phyloP scores from a whole-genome alignment of 2,329 filamentous ascomycete species.

The Amauroascus verrucosus region DNA sequence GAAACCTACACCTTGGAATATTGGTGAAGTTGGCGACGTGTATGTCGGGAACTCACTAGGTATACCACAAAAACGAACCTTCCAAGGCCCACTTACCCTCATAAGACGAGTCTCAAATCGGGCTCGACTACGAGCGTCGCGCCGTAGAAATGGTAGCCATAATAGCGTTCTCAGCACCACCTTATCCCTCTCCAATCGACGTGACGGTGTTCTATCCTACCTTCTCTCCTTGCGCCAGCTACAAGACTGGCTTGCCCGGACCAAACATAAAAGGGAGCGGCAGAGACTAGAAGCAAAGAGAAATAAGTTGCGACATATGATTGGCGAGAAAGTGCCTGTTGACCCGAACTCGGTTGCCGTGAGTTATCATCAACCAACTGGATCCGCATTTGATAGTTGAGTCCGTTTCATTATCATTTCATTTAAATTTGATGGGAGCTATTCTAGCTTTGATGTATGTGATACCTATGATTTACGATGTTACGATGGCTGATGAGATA shows the following conservation, averaged over 20 bases:
- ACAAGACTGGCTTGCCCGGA: slow-evolving; percentile 38
- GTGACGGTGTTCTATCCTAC: slow-evolving; percentile 29
- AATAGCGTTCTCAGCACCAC: slow-evolving; percentile 27
- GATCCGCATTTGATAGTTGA: slow-evolving; percentile 9
- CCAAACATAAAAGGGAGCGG: slow-evolving; percentile 36
- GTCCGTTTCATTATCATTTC: not conserved
- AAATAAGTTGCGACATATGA: slow-evolving; percentile 45
- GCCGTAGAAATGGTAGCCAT: slow-evolving; percentile 12
- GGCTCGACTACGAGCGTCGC: slow-evolving; percentile 17
- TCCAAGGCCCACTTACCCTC: slow-evolving; percentile 32
- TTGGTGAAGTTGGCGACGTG: slow-evolving; percentile 23
- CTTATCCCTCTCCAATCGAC: slow-evolving; percentile 18
- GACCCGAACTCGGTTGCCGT: slow-evolving; percentile 21
- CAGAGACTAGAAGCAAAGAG: slow-evolving; percentile 43
- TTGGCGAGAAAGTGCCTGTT: slow-evolving; percentile 38
- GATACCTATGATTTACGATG: slow-evolving; percentile 3
- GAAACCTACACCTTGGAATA: slow-evolving; percentile 3
- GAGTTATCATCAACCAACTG: not conserved
- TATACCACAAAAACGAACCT: slow-evolving; percentile 41
- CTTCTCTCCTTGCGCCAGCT: slow-evolving; percentile 44
- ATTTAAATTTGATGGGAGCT: too few species aligned
- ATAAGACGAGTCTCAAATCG: slow-evolving; percentile 27
- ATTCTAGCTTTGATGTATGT: not conserved
- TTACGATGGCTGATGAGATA: not conserved
- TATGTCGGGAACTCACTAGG: slow-evolving; percentile 48